Evolutionary conservation across 805 yeast genomes (phyloP).

Genomic region (Kodamaea hsintzibuensis): DNA sequence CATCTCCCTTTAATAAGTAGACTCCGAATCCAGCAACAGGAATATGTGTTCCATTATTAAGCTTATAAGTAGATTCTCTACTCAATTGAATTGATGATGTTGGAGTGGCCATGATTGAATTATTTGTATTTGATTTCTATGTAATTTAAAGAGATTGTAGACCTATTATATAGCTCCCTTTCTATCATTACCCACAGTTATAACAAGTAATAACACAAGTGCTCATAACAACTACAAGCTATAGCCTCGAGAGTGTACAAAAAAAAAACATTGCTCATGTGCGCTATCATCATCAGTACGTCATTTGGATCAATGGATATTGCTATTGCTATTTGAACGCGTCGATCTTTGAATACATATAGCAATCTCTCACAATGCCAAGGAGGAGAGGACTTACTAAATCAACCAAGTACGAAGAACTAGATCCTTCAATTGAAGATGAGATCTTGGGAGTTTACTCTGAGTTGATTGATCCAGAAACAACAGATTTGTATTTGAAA

Average conservation of each 20-base stretch:
- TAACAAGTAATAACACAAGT: too few species aligned
- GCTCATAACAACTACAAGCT: not conserved
- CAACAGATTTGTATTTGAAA: constrained; percentile 29
- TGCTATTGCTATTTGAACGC: not conserved
- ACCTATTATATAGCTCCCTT: not conserved
- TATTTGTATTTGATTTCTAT: too few species aligned
- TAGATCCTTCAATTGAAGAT: constrained; percentile 28
- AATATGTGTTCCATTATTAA: constrained; percentile 56
- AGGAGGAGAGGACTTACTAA: not conserved
- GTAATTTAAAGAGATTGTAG: not conserved
- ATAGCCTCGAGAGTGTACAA: too few species aligned
- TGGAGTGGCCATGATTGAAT: constrained; percentile 31
- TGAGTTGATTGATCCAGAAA: constrained; percentile 19
- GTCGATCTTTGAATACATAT: not conserved
- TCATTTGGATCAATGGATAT: not conserved
- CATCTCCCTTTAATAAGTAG: constrained; percentile 41
- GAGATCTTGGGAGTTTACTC: constrained; percentile 38
- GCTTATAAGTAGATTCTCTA: constrained; percentile 35
- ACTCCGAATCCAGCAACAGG: constrained; percentile 63
- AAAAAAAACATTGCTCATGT: not conserved
- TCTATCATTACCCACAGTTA: not conserved
- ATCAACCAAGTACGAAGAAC: constrained; percentile 14
- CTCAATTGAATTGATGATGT: constrained; percentile 38
- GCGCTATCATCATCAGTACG: not conserved
- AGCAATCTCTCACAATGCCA: constrained; percentile 1